Conservation (phyloP, 768 basidiomycete species). For the Nidularia pulvinata region DNA sequence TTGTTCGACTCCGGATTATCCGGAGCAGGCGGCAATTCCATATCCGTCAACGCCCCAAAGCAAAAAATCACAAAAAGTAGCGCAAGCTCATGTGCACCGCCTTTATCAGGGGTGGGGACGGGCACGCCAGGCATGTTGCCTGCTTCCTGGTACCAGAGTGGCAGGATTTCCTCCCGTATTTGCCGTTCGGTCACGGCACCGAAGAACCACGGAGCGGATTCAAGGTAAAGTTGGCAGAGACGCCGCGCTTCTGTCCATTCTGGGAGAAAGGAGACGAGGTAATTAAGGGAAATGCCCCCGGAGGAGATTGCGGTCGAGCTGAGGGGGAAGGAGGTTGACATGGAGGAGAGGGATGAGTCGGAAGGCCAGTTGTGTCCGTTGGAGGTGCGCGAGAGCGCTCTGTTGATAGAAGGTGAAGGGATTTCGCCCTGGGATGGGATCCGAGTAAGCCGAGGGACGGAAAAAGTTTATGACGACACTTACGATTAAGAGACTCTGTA, state of each 20-base stretch:
- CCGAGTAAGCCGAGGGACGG: not conserved
- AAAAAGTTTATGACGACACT: slow-evolving; percentile 10
- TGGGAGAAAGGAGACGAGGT: slow-evolving; percentile 54
- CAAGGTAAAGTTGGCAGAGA: slow-evolving; percentile 68
- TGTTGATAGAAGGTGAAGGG: not conserved
- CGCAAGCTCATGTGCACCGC: slow-evolving; percentile 59
- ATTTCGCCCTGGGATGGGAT: slow-evolving; percentile 2
- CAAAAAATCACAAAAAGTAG: slow-evolving; percentile 63
- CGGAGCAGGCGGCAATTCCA: slow-evolving; percentile 46
- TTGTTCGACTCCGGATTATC: slow-evolving; percentile 51
- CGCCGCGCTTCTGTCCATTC: slow-evolving; percentile 55
- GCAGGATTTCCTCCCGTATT: slow-evolving; percentile 63
- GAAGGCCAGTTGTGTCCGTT: not conserved
- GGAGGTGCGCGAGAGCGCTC: not conserved
- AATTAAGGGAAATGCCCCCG: slow-evolving; percentile 39
- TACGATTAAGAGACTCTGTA: slow-evolving; percentile 58
- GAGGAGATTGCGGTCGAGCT: slow-evolving; percentile 26
- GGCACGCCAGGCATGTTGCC: slow-evolving; percentile 13
- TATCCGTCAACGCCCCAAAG: slow-evolving; percentile 61
- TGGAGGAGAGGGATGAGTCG: slow-evolving; percentile 15
- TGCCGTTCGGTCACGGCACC: slow-evolving; percentile 67
- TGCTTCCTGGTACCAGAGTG: slow-evolving; percentile 62
- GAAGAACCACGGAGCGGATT: slow-evolving; percentile 83
- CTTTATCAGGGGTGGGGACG: slow-evolving; percentile 3
- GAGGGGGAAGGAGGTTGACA: slow-evolving; percentile 47